Percentiles rank a stretch among this genome's conserved stretches.
These are phyloP conservation scores for Pythium volutum DNA, from an alignment of 352 stramenopile species.

Conservation along the genomic window DNA sequence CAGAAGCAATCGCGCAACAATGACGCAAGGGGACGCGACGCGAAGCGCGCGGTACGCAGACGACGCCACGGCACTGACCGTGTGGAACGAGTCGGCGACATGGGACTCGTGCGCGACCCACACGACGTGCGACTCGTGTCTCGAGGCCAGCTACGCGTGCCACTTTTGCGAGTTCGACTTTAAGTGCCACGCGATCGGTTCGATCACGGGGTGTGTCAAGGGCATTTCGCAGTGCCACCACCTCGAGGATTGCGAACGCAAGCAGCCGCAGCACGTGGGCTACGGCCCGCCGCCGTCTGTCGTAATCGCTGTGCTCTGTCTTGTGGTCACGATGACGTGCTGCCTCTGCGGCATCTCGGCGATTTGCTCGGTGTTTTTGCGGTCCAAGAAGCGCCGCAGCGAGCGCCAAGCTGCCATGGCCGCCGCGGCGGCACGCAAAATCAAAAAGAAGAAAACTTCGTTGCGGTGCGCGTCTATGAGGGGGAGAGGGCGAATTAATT, in stretches of 20 bases:
- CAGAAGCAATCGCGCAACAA: background rate
- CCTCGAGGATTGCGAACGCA: conserved; percentile 78
- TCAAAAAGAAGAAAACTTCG: conserved; percentile 30
- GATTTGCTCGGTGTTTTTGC: conserved; percentile 74
- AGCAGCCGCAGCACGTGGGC: conserved; percentile 68
- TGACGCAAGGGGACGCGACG: conserved; percentile 12
- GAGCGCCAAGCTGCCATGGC: background rate
- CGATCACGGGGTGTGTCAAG: conserved; percentile 52
- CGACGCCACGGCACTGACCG: background rate
- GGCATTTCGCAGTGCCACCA: conserved; percentile 82
- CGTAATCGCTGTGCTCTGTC: conserved; percentile 78
- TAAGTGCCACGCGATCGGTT: conserved; percentile 79
- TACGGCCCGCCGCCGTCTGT: conserved; percentile 79
- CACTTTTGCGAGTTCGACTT: conserved; percentile 86
- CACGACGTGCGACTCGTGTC: background rate
- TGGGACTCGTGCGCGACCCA: conserved; percentile 38
- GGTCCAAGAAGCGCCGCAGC: conserved; percentile 19
- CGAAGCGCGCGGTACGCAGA: conserved; percentile 1
- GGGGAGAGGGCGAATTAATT: too few species aligned
- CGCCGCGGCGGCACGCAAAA: background rate
- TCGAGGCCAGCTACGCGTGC: conserved; percentile 53
- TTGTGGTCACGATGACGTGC: conserved; percentile 80
- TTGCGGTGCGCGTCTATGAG: conserved; percentile 14
- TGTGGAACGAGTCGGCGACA: conserved; percentile 19
- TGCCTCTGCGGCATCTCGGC: conserved; percentile 73